These are phyloP conservation scores for Macrophomina phaseolina DNA, from an alignment of 2,329 filamentous ascomycete species.

Conservation along the genomic window DNA sequence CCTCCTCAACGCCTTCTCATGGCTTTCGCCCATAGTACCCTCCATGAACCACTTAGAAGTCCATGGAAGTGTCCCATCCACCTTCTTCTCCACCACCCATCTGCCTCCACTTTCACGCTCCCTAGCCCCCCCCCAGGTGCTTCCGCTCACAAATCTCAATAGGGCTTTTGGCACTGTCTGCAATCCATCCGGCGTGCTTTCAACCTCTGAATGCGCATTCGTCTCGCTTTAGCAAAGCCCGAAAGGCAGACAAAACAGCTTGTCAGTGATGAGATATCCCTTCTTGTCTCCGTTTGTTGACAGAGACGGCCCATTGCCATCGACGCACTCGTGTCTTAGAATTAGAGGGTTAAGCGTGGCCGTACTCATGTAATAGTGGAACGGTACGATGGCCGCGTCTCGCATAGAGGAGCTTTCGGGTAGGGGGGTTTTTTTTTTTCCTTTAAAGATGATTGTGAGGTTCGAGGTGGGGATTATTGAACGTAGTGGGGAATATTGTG, in stretches of 20 bases:
- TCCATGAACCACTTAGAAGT: conserved; percentile 4
- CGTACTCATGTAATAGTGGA: not conserved
- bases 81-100: conserved; percentile 7
- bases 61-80: not conserved
- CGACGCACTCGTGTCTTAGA: not conserved
- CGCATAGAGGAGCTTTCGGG: not conserved
- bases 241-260: not conserved
- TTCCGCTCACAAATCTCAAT: not conserved
- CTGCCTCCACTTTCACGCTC: not conserved
- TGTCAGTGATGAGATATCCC: conserved; percentile 13
- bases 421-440: not conserved
- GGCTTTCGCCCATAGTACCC: conserved; percentile 11
- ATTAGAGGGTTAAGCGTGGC: conserved; percentile 17
- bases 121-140: not conserved
- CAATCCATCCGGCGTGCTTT: not conserved
- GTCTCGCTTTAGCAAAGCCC: not conserved
- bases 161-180: not conserved
- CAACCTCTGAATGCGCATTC: not conserved
- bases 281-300: no score
- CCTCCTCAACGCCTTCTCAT: not conserved
- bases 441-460: no score
- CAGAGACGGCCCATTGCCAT: not conserved
- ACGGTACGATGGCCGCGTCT: not conserved
- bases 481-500: no score
- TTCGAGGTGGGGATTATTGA: no score